These are phyloP conservation scores for Parafenestella ontariensis DNA, from an alignment of 2,329 filamentous ascomycete species.

Conservation along the genomic window DNA sequence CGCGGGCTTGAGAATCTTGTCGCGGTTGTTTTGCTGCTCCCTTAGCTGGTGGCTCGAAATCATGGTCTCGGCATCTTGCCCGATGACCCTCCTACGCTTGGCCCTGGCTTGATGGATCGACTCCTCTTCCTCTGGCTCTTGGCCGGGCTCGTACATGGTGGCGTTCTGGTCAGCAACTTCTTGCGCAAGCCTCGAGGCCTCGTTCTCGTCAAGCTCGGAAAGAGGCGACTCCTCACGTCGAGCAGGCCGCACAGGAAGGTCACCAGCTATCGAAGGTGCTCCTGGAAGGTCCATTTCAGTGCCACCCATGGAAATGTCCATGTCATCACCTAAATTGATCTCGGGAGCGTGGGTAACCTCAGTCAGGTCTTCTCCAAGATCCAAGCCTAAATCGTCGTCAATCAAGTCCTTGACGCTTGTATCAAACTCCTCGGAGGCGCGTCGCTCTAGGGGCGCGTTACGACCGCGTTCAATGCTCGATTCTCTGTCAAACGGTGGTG, in stretches of 20 bases:
- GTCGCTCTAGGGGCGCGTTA: constrained; percentile 72
- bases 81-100: constrained; percentile 81
- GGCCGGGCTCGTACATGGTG: constrained; percentile 48
- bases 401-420: constrained; percentile 61
- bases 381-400: constrained; percentile 60
- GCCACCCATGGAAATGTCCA: constrained; percentile 54
- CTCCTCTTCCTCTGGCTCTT: constrained; percentile 64
- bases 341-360: constrained; percentile 32
- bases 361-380: constrained; percentile 45
- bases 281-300: constrained; percentile 54
- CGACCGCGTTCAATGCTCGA: constrained; percentile 86
- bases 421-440: constrained; percentile 41
- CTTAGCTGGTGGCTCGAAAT: constrained; percentile 80
- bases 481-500: constrained; percentile 35
- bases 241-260: constrained; percentile 54
- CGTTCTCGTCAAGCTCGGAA: constrained; percentile 59
- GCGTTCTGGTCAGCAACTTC: constrained; percentile 55
- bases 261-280: constrained; percentile 49
- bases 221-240: constrained; percentile 61
- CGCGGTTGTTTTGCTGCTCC: constrained; percentile 83
- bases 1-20: constrained; percentile 82
- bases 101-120: constrained; percentile 71
- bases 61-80: constrained; percentile 81
- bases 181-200: constrained; percentile 69
- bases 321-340: constrained; percentile 38